A percentile compares a stretch with the other conserved stretches of the same genome.
phyloP scores from a whole-genome alignment of 495 filamentous ascomycete species.

The Penicillium soppii region DNA sequence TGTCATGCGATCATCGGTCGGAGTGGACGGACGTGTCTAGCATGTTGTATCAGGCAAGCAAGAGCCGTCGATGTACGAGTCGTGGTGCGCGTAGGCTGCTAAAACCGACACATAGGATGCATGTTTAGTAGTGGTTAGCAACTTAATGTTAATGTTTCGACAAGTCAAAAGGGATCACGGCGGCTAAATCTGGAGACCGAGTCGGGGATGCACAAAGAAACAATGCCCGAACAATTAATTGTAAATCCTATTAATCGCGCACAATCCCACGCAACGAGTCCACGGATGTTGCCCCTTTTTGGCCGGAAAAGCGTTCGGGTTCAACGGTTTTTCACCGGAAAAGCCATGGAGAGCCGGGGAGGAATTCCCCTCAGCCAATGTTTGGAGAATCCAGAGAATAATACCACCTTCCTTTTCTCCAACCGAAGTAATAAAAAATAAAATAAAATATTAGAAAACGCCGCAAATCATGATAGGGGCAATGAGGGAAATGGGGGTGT shows the following conservation, averaged over 20 bases:
- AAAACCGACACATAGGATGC: too few relatives aligned
- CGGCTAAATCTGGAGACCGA: neutral
- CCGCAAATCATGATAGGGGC: conserved; percentile 9
- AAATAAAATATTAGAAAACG: neutral
- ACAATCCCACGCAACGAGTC: neutral
- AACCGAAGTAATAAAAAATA: conserved; percentile 11
- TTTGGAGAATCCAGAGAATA: neutral
- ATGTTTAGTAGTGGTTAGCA: too few relatives aligned
- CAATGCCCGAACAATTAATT: neutral
- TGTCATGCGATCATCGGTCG: conserved; percentile 68
- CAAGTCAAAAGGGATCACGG: neutral
- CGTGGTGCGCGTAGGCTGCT: conserved; percentile 57
- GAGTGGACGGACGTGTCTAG: conserved; percentile 60
- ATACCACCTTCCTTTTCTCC: conserved; percentile 32
- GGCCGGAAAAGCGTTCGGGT: neutral
- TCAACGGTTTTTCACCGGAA: conserved; percentile 2
- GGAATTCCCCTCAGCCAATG: neutral
- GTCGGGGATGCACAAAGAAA: neutral
- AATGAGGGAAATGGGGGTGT: conserved; percentile 1
- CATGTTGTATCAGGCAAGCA: conserved; percentile 68
- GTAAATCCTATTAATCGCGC: neutral
- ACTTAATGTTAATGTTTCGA: neutral
- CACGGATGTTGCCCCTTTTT: neutral
- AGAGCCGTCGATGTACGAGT: conserved; percentile 64
- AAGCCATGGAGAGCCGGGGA: neutral